Percentiles rank a stretch among this genome's conserved stretches.
phyloP scores from a whole-genome alignment of 257 asterid genomes.

The Fraxinus anomala region DNA sequence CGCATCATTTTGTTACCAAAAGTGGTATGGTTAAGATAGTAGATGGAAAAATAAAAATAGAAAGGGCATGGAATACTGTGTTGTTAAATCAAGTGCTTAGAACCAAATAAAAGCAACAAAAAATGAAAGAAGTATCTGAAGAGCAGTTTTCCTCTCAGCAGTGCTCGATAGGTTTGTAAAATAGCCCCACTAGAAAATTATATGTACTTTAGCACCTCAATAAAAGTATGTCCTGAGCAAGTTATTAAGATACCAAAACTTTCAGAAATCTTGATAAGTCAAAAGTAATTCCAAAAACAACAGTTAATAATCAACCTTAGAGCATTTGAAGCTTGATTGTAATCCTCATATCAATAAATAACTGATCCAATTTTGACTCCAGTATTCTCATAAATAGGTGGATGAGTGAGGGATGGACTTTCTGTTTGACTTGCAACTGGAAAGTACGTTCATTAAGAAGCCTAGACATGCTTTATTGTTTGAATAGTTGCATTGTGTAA shows the following conservation, averaged over 20 bases:
- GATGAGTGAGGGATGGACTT: neutral
- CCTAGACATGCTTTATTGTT: conserved; percentile 14
- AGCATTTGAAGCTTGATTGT: neutral
- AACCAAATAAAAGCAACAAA: neutral
- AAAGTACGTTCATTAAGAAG: conserved; percentile 11
- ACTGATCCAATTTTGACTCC: neutral
- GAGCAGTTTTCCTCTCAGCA: neutral
- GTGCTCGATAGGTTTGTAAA: neutral
- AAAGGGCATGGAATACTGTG: neutral
- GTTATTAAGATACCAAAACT: neutral
- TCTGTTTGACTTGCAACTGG: conserved; percentile 6
- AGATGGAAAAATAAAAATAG: neutral
- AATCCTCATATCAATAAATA: neutral
- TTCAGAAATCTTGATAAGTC: neutral
- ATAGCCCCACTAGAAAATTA: neutral
- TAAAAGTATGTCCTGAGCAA: neutral
- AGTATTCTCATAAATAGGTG: neutral
- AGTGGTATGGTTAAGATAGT: neutral
- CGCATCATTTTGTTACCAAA: neutral
- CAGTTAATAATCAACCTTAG: neutral
- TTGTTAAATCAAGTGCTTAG: neutral
- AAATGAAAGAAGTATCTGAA: neutral
- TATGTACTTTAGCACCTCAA: neutral
- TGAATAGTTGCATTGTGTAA: conserved; percentile 1
- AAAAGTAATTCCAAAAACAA: neutral